Evolutionary conservation across 2,329 filamentous ascomycete genomes (phyloP), one percentile per base, ranked within the genome.

Genomic region (Polychaeton citri): DNA sequence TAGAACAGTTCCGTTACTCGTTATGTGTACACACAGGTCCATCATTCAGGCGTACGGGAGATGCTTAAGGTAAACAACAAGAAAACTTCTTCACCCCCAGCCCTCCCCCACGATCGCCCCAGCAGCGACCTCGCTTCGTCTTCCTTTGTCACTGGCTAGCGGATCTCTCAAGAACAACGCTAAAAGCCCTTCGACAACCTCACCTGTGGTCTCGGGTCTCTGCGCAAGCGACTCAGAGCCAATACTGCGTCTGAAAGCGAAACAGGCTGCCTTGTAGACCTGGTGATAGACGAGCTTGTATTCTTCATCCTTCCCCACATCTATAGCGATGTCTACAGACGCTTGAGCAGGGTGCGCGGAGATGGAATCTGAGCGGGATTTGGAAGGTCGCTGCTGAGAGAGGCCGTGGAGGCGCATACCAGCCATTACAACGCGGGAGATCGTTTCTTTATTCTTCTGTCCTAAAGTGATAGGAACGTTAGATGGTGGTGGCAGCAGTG

Each of bases 261-360:
- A 62, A n/a, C 57, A 58, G 2, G 64, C 60, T 10, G 62, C 62
- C 41, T 66, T 69, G 50, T 61, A 68, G 2, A 62, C 61, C 42
- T 69, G 65, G 38, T 71, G 66, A 37, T 70, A 71, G 18, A 70
- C 55, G 3, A 65, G 45, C 45, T 69, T 71, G 52, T 63, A 71
- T 41, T 70, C 66, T 38, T 68, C 65, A 32, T 68, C 64, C 32
- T 57, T 61, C 1, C 49, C 49, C 2, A 49, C 46, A 3, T 39
- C 40, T 17, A 47, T 44, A 1, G 34, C 19, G 7, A 43, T 38
- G 2, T 47, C 50, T 9, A 38, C 42, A 2, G 36, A 40, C 15
- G 24, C 4, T 7, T 5, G 12, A 6, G 42, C 41, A 15, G 46
- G 38, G 7, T 45, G 41, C 15, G 40, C 32, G 4, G 38, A 39